Base-by-base conservation (phyloP, 2,329 filamentous ascomycete genomes). In the Talaromyces sp. region DNA sequence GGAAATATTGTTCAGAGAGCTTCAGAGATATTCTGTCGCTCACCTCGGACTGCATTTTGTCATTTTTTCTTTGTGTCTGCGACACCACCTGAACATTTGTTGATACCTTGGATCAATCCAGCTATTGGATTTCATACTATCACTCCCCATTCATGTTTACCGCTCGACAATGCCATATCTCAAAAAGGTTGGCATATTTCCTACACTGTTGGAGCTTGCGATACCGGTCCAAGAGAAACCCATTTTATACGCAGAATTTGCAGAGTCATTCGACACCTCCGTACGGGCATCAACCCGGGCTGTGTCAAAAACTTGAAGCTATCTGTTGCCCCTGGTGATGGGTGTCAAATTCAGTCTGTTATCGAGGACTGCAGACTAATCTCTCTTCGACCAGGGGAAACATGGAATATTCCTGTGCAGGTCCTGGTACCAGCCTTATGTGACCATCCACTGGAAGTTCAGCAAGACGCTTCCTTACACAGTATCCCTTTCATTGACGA, bases 61-160 rank as follows among this genome's bases (percentile, higher is more conserved):
- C 70, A 74, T 56, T 47, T 72, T 29, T 68, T 73, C 45, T 55
- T 72, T 10, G 40, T 73, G 22, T 70, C 70, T 22, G 51, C 63
- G 3, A 56, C 56, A 9, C 49, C 60, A 5, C 57, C 51, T 32
- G 53, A 54, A 7, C 54, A 57, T 13, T 47, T 68, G 9, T 51
- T 52, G 7, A 53, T 65, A n/a, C 57, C 63, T 32, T 50, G 47
- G 24, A 56, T 62, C 13, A 55, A 67, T 32, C 56, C 58, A 4
- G 59, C 57, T 9, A 56, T 74, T 22, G 65, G 68, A 14, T 60
- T 73, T 29, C 70, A 73, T 51, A 67, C 70, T 1, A 61, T 73
- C 27, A 68, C 69, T 11, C 65, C 69, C 3, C 61, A 66, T 20
- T 40, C 48, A 22, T 54, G 55, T 3, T 56, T 67, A 11, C 61